Base-by-base conservation (phyloP, 1,139 yeast genomes). In the Blastobotrys malaysiensis region DNA sequence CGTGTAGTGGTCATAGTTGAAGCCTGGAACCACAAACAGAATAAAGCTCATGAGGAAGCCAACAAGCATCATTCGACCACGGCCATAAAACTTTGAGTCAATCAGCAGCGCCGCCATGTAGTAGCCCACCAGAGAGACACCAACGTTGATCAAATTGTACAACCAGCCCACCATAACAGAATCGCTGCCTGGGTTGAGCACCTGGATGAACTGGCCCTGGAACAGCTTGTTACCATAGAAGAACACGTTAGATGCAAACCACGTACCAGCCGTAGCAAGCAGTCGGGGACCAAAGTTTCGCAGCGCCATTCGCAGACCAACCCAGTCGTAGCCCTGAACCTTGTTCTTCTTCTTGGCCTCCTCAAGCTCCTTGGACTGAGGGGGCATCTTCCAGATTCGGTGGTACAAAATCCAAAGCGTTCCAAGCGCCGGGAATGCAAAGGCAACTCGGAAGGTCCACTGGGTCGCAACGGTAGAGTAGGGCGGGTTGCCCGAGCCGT, bases 181-280 rank as follows among this genome's bases (percentile, higher is more conserved):
- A 82, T 64, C 86, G 75, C 60, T 81, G 74, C 59, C 74, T 66
- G 80, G 89, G 82, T 63, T 85, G 78, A 71, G 86, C 82, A 58
- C 75, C 65, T 46, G 79, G 75, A 58, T 84, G 77, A 58, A 95
- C 84, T 73, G 78, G 83, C 74, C 93, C 95, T 71, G 74, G 72
- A 71, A 71, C 67, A 91, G 88, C 62, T 96, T 83, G 73, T 85
- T 83, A 74, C 95, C 86, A 72, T 93, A 93, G 79, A 83, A 90
- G 58, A 97, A 97, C 70, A 93, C 88, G 78, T 93, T 99, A 73
- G 91, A 81, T 77, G 85, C 78, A 78, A 91, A 91, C 99, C 99
- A 93, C 51, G 95, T 85, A 72, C 91, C 95, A 62, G 97, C 96
- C 65, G 99, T 91, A 70, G 98, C 99, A 53, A 93, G 63, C 64